Percentiles rank a stretch among this genome's conserved stretches.
These are phyloP conservation scores for Aspergillus sojae DNA, from an alignment of 2,329 filamentous ascomycete genomes.

Conservation along the genomic window DNA sequence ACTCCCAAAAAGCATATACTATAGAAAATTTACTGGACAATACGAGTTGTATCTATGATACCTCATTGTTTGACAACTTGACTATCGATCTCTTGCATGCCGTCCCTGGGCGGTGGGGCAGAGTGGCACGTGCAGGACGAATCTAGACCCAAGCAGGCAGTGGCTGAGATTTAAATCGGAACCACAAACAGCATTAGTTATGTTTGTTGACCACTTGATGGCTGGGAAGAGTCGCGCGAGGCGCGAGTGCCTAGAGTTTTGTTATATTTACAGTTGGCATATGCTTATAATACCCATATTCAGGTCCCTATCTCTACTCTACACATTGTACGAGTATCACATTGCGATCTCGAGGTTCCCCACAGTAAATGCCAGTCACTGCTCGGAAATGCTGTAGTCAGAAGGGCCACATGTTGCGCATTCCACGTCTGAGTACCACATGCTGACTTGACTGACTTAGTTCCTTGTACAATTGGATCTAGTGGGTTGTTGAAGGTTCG, in stretches of 20 bases:
- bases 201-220: neutral
- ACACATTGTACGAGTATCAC: neutral
- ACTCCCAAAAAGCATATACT: neutral
- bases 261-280: neutral
- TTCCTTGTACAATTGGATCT: neutral
- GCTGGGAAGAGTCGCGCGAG: neutral
- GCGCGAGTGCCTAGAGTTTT: neutral
- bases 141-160: neutral
- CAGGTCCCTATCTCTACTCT: neutral
- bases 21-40: neutral
- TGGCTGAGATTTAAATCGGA: neutral
- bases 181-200: too few relatives aligned
- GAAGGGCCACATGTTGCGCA: neutral
- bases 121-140: neutral
- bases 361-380: neutral
- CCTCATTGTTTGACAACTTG: too few relatives aligned
- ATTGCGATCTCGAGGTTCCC: neutral
- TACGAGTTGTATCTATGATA: neutral
- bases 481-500: neutral
- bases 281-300: too few relatives aligned
- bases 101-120: neutral
- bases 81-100: neutral
- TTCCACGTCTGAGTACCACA: neutral
- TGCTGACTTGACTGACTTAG: neutral
- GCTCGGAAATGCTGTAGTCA: neutral